phyloP scores from a whole-genome alignment of 768 basidiomycete genomes.

The Symmetrospora coprosmae region DNA sequence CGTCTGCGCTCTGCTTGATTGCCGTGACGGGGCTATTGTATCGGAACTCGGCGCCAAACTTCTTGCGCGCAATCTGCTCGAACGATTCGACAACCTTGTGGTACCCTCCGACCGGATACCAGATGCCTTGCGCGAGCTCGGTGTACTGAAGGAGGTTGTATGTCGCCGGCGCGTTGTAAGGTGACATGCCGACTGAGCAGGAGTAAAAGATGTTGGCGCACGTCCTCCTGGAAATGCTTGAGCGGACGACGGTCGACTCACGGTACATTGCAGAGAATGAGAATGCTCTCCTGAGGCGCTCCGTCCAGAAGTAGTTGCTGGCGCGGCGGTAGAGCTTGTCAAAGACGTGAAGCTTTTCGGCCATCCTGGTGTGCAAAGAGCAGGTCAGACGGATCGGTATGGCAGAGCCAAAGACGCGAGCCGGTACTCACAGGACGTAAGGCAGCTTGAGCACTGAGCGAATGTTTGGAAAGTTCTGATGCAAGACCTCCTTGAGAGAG shows the following conservation, averaged over 20 bases:
- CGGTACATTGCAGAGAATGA: slow-evolving; percentile 40
- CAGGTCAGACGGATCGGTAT: too few relatives aligned
- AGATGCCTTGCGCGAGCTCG: slow-evolving; percentile 38
- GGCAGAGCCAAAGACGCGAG: too few relatives aligned
- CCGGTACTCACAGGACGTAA: slow-evolving; percentile 34
- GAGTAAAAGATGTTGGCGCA: too few relatives aligned
- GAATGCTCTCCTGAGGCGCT: slow-evolving; percentile 39
- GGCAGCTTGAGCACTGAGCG: slow-evolving; percentile 37
- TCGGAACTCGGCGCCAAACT: slow-evolving; percentile 36
- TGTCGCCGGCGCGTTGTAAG: slow-evolving; percentile 41
- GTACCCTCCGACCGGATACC: slow-evolving; percentile 34
- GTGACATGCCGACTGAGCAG: slow-evolving; percentile 34
- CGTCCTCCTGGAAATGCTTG: neutral
- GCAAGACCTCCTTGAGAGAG: slow-evolving; percentile 38
- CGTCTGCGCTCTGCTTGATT: slow-evolving; percentile 31
- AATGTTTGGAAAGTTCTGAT: slow-evolving; percentile 37
- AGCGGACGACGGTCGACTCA: neutral
- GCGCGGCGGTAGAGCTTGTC: slow-evolving; percentile 28
- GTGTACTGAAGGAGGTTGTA: slow-evolving; percentile 41
- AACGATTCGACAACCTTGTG: slow-evolving; percentile 36
- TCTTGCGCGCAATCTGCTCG: slow-evolving; percentile 35
- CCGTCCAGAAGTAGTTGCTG: slow-evolving; percentile 32
- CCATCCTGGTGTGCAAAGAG: slow-evolving; percentile 19
- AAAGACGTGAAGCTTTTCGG: slow-evolving; percentile 23
- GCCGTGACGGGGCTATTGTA: slow-evolving; percentile 37